Percentiles rank a stretch among this genome's conserved stretches.
phyloP scores from a whole-genome alignment of 2,329 filamentous ascomycete genomes.

The Uncinocarpus reesii region DNA sequence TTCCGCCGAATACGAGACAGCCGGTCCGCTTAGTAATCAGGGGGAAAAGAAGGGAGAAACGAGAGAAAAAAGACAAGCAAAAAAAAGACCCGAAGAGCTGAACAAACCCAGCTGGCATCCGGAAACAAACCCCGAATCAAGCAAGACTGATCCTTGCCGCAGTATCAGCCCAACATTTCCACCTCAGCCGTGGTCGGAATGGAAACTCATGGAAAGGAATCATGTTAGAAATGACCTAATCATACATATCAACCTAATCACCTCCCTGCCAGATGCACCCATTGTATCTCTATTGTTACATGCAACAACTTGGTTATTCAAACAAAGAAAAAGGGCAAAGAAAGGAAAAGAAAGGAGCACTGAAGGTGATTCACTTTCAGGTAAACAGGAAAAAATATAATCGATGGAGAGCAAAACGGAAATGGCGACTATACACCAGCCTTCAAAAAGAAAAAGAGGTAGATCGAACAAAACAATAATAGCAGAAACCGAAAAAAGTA shows the following conservation, averaged over 20 bases:
- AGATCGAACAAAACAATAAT: too few relatives aligned
- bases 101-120: not conserved
- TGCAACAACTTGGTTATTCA: slow-evolving; percentile 1
- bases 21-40: too few relatives aligned
- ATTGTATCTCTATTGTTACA: slow-evolving; percentile 12
- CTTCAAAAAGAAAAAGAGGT: too few relatives aligned
- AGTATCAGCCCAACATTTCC: not conserved
- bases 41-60: too few relatives aligned
- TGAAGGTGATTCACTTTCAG: not conserved
- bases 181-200: too few relatives aligned
- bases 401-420: not conserved
- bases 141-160: not conserved
- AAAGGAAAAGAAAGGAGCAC: slow-evolving; percentile 4
- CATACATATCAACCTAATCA: not conserved
- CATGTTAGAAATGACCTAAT: not conserved
- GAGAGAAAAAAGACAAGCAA: too few relatives aligned
- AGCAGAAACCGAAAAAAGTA: too few relatives aligned
- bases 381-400: not conserved
- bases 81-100: not conserved
- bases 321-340: slow-evolving; percentile 3
- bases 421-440: too few relatives aligned
- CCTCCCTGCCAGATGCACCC: slow-evolving; percentile 1
- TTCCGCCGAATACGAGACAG: too few relatives aligned
- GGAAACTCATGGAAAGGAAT: not conserved
- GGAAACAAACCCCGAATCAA: not conserved